Conservation (phyloP, 2,329 filamentous ascomycete genomes). For the Madurella fahalii region DNA sequence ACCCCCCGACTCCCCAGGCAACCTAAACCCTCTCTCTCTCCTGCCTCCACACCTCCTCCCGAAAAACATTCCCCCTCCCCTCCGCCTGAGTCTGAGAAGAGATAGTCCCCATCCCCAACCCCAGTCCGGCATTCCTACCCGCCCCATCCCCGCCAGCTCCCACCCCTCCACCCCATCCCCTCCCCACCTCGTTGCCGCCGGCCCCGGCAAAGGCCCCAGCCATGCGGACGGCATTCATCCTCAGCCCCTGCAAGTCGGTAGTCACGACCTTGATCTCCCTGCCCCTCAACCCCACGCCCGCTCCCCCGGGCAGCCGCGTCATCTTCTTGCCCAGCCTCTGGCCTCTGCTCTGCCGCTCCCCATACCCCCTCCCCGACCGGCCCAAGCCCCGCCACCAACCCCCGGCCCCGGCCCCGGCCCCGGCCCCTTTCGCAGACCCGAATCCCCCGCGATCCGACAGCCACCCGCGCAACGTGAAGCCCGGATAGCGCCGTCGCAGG, state of each 20-base stretch:
- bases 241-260: conserved; percentile 16
- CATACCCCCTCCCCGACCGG: background rate
- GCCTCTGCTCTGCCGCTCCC: background rate
- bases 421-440: too few relatives aligned
- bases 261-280: conserved; percentile 15
- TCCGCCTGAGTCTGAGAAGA: background rate
- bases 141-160: background rate
- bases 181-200: background rate
- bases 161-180: background rate
- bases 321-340: background rate
- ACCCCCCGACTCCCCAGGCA: too few relatives aligned
- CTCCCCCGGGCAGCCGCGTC: background rate
- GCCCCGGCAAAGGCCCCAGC: background rate
- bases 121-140: background rate
- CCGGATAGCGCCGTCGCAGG: background rate
- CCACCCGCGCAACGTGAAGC: background rate
- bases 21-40: conserved; percentile 3
- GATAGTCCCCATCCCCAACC: background rate
- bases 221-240: conserved; percentile 11
- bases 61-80: conserved; percentile 10
- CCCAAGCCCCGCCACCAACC: background rate
- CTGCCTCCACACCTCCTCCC: conserved; percentile 16
- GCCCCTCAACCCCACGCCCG: background rate
- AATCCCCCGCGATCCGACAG: background rate
- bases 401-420: background rate